A percentile compares a stretch with the other conserved stretches of the same genome.
Evolutionary conservation across 306 rosid species (phyloP).

Genomic region (Casuarina glauca): DNA sequence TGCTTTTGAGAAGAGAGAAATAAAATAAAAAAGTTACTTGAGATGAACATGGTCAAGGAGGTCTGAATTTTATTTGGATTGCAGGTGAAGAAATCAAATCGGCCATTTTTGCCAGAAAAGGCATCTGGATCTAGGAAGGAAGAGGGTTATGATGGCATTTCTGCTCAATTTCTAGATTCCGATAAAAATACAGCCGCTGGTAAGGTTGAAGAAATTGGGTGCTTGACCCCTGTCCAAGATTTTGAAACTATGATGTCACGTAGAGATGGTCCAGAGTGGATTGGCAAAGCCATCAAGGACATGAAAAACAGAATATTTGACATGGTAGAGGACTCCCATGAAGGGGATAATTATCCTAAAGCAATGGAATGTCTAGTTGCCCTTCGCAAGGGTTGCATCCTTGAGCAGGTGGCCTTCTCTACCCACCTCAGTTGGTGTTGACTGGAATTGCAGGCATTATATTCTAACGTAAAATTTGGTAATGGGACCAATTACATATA

Average conservation of each 20-base stretch:
- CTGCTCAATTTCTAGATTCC: constrained; percentile 42
- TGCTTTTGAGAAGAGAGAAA: not conserved
- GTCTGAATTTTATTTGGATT: constrained; percentile 26
- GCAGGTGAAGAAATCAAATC: constrained; percentile 58
- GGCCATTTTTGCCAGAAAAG: constrained; percentile 43
- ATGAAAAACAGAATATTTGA: constrained; percentile 66
- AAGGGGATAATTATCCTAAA: constrained; percentile 65
- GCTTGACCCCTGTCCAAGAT: constrained; percentile 68
- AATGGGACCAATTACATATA: not conserved
- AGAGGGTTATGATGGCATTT: constrained; percentile 37
- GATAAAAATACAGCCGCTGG: constrained; percentile 27
- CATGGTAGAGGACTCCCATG: constrained; percentile 64
- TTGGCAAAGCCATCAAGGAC: constrained; percentile 62
- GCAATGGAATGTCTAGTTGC: constrained; percentile 60
- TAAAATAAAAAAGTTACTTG: constrained; percentile 11
- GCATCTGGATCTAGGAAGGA: constrained; percentile 36
- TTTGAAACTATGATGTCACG: constrained; percentile 80
- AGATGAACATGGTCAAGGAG: constrained; percentile 2
- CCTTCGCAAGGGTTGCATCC: constrained; percentile 85
- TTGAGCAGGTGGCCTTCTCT: constrained; percentile 62
- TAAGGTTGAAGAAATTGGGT: constrained; percentile 65
- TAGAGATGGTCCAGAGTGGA: constrained; percentile 73
- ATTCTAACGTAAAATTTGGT: not conserved
- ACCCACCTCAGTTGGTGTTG: not conserved
- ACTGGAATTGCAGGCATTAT: not conserved